phyloP scores from a whole-genome alignment of 2,329 filamentous ascomycete genomes.

The Trichoderma citrinoviride region DNA sequence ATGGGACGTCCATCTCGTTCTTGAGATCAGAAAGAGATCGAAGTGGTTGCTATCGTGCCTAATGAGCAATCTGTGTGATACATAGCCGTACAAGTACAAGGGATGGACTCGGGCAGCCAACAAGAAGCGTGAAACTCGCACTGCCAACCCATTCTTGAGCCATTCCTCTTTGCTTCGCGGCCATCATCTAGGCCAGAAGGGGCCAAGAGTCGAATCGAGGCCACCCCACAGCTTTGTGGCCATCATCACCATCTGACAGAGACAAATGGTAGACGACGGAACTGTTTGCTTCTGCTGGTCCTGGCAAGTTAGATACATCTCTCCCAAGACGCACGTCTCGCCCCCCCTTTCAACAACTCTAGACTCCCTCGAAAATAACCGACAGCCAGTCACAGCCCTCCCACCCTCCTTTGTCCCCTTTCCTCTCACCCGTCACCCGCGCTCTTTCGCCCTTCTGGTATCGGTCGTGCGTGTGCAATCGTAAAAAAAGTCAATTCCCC shows the following conservation, averaged over 20 bases:
- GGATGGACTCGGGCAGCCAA: not conserved
- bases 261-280: too few species aligned
- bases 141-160: not conserved
- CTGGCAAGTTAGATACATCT: not conserved
- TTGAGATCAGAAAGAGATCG: too few species aligned
- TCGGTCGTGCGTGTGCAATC: slow-evolving; percentile 7
- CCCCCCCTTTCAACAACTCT: not conserved
- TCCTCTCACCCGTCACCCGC: not conserved
- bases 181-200: not conserved
- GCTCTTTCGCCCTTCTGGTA: not conserved
- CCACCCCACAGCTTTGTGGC: not conserved
- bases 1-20: too few species aligned
- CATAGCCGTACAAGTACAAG: too few species aligned
- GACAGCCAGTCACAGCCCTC: slow-evolving; percentile 1
- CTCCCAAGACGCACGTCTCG: not conserved
- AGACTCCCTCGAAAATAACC: not conserved
- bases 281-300: too few species aligned
- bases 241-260: too few species aligned
- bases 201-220: slow-evolving; percentile 1
- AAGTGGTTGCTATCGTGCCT: not conserved
- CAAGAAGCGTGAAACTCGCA: not conserved
- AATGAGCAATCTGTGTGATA: not conserved
- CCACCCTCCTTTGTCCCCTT: not conserved
- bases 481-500: slow-evolving; percentile 11
- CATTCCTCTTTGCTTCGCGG: not conserved